Evolutionary conservation across 2,329 filamentous ascomycete genomes (phyloP).

Genomic region (Parascedosporium putredinis): DNA sequence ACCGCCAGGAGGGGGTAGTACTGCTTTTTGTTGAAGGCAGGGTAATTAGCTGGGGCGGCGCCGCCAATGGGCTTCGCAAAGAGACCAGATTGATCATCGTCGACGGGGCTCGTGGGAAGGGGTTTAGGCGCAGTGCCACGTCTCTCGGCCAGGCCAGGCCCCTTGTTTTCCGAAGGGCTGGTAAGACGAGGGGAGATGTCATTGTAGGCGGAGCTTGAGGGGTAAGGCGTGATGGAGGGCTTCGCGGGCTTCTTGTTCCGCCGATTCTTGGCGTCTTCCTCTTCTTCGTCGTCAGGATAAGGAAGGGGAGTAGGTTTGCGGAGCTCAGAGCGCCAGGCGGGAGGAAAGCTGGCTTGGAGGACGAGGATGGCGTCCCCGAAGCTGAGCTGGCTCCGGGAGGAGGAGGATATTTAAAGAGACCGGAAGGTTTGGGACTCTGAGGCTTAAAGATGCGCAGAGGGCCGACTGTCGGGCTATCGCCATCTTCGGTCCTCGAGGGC

Average conservation of each 20-base stretch:
- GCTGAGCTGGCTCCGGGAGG: conserved; percentile 23
- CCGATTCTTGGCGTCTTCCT: conserved; percentile 34
- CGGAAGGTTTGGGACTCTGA: conserved; percentile 49
- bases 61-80: conserved; percentile 57
- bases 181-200: conserved; percentile 44
- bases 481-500: conserved; percentile 37
- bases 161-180: conserved; percentile 44
- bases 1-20: conserved; percentile 50
- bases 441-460: conserved; percentile 80
- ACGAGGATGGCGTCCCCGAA: conserved; percentile 24
- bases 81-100: conserved; percentile 60
- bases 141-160: conserved; percentile 65
- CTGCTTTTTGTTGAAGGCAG: conserved; percentile 43
- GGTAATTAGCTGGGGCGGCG: conserved; percentile 26
- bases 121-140: conserved; percentile 74
- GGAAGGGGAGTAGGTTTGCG: conserved; percentile 47
- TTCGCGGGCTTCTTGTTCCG: conserved; percentile 30
- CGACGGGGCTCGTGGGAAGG: conserved; percentile 66
- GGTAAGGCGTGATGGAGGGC: conserved; percentile 22
- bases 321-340: conserved; percentile 63
- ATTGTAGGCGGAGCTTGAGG: conserved; percentile 35
- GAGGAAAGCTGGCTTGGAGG: conserved; percentile 49
- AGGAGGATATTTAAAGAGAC: conserved; percentile 41
- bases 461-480: conserved; percentile 68
- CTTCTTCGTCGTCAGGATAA: conserved; percentile 66